Base-by-base conservation (phyloP, 441 rosid genomes). In the Rhodomyrtus psidioides region DNA sequence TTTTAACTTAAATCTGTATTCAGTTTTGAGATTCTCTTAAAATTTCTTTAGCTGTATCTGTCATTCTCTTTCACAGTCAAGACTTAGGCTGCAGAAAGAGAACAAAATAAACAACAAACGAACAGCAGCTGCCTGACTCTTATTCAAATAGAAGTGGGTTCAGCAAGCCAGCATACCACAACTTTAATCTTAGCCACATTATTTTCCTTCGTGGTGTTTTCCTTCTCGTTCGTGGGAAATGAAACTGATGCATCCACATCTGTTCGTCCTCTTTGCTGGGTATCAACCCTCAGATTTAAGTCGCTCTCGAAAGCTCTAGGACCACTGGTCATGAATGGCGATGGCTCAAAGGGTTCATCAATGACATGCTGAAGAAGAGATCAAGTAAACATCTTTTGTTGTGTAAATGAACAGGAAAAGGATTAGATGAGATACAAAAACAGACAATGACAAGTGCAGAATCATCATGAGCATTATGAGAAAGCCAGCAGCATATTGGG, bases 131-230 rank as follows among this genome's bases (percentile, higher is more conserved):
- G 46, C 39, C 12, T 1, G 5, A 59, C 26, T 34, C 46, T 34
- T 70, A 70, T 70, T 70, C 79, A 70, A 70, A 70, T 10, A 39
- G 39, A 55, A 54, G 10, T 26, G 26, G 30, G 54, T 86, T 44
- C 23, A 76, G 42, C 51, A 85, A 91, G 87, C 70, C 84, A 84
- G 86, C 99, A 89, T 91, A 96, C 99, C 96, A 97, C 99, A 87
- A 97, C 99, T 97, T 93, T 96, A 85, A 97, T 94, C 89, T 97
- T 97, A 70, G 99, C 99, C 86, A 93, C 95, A 88, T 93, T 97
- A 90, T 81, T 97, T 91, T 96, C 99, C 87, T 90, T 95, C 9
- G 88, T 83, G 83, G 65, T 90, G 85, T 57, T 93, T 90, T 96
- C 99, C 88, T 95, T 97, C 86, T 95, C 99, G 89, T 39, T 93